Base-by-base conservation (phyloP, 2,329 filamentous ascomycete species). In the Fusarium falciforme region DNA sequence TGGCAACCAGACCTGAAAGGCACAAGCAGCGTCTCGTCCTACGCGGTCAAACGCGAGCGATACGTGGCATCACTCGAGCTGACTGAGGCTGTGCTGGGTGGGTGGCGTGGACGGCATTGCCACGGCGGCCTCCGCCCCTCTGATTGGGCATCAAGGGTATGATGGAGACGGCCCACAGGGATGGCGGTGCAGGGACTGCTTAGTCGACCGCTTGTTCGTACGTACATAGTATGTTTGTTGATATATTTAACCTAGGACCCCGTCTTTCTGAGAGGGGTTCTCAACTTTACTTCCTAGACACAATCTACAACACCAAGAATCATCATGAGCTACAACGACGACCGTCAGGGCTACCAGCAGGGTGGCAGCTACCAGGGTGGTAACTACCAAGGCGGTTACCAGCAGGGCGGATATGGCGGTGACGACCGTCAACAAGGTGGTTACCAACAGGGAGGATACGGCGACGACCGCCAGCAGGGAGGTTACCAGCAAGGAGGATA, bases 11-110 rank as follows among this genome's bases (percentile, higher is more conserved):
- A 31, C 47, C 47, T 54, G 47, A 54, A 54, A 54, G 27, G 47
- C 27, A 31, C 47, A 31, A 52, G 47, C 27, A 54, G 47, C 47
- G 27, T 54, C 47, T 54, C 17, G 47, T 54, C 47, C 47, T 54
- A 54, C 47, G 47, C 47, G 47, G 47, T 52, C 47, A 52, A 52
- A 52, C 47, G 25, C 47, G 16, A 52, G 47, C 47, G 27, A 54
- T 54, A 54, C 47, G 47, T 54, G 47, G 47, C 47, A 54, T 54
- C 47, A 54, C 47, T 54, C 47, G 47, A 54, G 47, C n/a, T 54
- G 47, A 54, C 27, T 4, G 47, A 54, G 47, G 47, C 47, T 54
- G 47, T 54, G 47, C 47, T 52, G 17, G 3, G 47, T 54, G 47
- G 47, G 47, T 54, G 47, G 47, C 47, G 47, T 54, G 47, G 47